These are phyloP conservation scores for Raphanus hybrid DNA, from an alignment of 441 rosid genomes.

Conservation along the genomic window DNA sequence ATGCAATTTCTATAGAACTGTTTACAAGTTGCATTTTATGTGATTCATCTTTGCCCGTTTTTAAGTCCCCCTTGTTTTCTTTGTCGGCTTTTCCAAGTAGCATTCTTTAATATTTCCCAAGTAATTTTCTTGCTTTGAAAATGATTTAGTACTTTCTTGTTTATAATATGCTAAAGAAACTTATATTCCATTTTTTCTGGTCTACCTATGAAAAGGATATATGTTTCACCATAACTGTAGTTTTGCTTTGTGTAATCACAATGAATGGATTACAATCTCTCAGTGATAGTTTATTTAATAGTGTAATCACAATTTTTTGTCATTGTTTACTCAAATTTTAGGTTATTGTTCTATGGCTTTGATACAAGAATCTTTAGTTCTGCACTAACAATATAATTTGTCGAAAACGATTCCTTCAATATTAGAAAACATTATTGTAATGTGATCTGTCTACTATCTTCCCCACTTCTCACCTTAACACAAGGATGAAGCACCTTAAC, in stretches of 20 bases:
- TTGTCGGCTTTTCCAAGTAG: constrained; percentile 16
- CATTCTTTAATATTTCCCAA: background rate
- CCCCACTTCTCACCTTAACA: constrained; percentile 9
- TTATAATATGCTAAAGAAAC: background rate
- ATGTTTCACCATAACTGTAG: background rate
- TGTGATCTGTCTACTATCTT: background rate
- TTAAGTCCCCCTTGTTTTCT: background rate
- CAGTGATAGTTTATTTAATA: background rate
- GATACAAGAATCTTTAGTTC: background rate
- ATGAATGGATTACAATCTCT: constrained; percentile 15
- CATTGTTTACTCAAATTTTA: background rate
- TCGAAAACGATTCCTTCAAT: background rate
- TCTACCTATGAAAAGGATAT: constrained; percentile 26
- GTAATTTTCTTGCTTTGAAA: constrained; percentile 4
- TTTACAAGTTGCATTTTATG: too few relatives aligned
- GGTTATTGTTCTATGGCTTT: background rate
- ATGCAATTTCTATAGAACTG: too few relatives aligned
- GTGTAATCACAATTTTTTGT: background rate
- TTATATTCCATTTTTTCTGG: background rate
- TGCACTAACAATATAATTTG: background rate
- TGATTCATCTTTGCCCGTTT: too few relatives aligned
- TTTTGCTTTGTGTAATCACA: constrained; percentile 9
- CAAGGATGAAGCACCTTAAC: background rate
- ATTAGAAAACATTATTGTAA: background rate
- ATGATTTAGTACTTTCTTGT: background rate